Evolutionary conservation across 1,284 basidiomycete species (phyloP), one percentile per base, ranked within the genome.

Genomic region (Ceratobasidium sp.): DNA sequence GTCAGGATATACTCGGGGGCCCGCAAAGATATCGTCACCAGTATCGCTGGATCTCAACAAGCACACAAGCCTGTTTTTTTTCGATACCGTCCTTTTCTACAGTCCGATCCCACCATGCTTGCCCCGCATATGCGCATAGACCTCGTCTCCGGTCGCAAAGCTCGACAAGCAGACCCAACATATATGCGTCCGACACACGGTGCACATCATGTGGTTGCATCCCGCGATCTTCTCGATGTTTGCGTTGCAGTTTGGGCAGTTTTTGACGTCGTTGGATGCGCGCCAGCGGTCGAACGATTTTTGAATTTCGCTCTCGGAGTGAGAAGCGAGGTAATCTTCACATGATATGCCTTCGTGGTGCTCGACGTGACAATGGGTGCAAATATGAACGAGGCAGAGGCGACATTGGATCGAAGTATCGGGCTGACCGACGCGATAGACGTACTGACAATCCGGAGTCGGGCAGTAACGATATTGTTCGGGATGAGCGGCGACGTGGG

Each of bases 201-300:
- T 87, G 84, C 93, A 94, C 42, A 89, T 91, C 88, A 94, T 90
- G 83, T 94, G 93, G 84, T 94, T 92, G 84, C 93, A 94, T 0
- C 93, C 93, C 80, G 91, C 92, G 44, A 85, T 86, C 60, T 90
- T 89, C 84, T 94, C 92, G 81, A 94, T 94, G 6, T 87, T 86
- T 2, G 88, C 87, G 77, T 88, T 88, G 86, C 93, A 94, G 0
- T 87, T 87, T 0, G 93, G 93, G 83, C 92, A 95, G 40, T 87
- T 85, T 86, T 93, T 93, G 79, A 93, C 91, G 80, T 91, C 89
- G 81, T 91, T 87, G 42, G 83, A 83, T 79, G 83, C 84, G 79
- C 88, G 87, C 93, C 92, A 94, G 76, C 89, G 87, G 78, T 88
- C 85, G 86, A 93, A 84, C 39, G 90, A 84, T 69, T 86, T 85